These are phyloP conservation scores for Glarea lozoyensis DNA, from an alignment of 495 filamentous ascomycete genomes.

Conservation along the genomic window DNA sequence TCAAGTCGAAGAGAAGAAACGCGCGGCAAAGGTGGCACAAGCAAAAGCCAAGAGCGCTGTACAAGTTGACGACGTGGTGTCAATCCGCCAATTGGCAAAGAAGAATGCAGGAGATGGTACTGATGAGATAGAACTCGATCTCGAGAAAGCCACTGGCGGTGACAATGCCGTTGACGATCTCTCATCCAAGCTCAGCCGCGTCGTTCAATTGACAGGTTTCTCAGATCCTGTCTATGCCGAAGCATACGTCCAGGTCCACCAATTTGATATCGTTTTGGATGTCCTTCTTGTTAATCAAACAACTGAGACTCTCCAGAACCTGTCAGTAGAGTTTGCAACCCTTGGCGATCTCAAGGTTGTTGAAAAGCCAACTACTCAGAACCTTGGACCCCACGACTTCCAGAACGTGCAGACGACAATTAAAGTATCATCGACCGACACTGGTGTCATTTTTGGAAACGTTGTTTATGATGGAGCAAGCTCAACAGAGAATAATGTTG, in stretches of 20 bases:
- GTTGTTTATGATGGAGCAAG: conserved; percentile 96
- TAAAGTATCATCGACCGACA: conserved; percentile 97
- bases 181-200: conserved; percentile 86
- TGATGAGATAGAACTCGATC: conserved; percentile 80
- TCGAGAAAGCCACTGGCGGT: conserved; percentile 90
- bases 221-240: conserved; percentile 97
- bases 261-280: conserved; percentile 97
- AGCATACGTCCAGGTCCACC: conserved; percentile 96
- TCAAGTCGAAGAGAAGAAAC: conserved; percentile 94
- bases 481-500: conserved; percentile 92
- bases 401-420: conserved; percentile 97
- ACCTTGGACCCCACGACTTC: conserved; percentile 91
- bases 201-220: conserved; percentile 97
- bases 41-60: conserved; percentile 92
- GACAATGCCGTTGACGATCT: conserved; percentile 78
- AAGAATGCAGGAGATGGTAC: conserved; percentile 78
- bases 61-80: conserved; percentile 89
- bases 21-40: conserved; percentile 77
- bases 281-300: conserved; percentile 98
- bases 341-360: conserved; percentile 97
- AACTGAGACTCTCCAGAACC: conserved; percentile 89
- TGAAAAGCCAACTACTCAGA: conserved; percentile 91
- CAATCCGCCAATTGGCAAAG: conserved; percentile 87
- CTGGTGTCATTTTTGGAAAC: conserved; percentile 98
- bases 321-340: conserved; percentile 96